phyloP scores from a whole-genome alignment of 176 grass and related monocot genomes.

The Microstegium vimineum region DNA sequence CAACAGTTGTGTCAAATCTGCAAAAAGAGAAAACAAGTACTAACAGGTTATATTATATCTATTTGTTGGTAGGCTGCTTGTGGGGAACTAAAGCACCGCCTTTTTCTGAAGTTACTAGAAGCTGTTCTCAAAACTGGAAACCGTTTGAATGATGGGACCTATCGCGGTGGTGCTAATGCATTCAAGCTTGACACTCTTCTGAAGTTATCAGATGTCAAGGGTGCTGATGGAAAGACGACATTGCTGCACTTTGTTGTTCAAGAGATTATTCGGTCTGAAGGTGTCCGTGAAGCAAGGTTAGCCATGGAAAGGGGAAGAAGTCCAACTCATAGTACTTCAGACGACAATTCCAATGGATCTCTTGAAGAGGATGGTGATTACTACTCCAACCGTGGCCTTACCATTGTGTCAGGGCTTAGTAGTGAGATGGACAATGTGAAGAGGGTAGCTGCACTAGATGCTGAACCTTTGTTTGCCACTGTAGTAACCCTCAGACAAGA shows the following conservation, averaged over 20 bases:
- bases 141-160: constrained; percentile 82
- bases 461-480: constrained; percentile 48
- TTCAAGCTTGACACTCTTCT: constrained; percentile 91
- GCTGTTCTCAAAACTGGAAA: constrained; percentile 94
- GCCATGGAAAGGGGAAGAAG: constrained; percentile 35
- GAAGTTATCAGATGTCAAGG: constrained; percentile 85
- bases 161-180: constrained; percentile 72
- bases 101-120: constrained; percentile 90
- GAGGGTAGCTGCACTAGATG: constrained; percentile 62
- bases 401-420: constrained; percentile 65
- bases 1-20: background rate
- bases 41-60: background rate
- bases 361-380: constrained; percentile 20
- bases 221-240: constrained; percentile 71
- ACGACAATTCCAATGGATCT: constrained; percentile 33
- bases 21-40: background rate
- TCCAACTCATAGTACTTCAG: constrained; percentile 20
- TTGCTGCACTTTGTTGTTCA: constrained; percentile 81
- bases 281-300: constrained; percentile 47
- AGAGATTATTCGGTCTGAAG: constrained; percentile 77
- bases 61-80: constrained; percentile 64
- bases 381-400: constrained; percentile 54
- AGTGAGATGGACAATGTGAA: constrained; percentile 67
- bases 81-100: constrained; percentile 61
- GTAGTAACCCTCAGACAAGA: constrained; percentile 42